Base-by-base conservation (phyloP, 2,329 filamentous ascomycete genomes). In the Hypoxylon sp. region DNA sequence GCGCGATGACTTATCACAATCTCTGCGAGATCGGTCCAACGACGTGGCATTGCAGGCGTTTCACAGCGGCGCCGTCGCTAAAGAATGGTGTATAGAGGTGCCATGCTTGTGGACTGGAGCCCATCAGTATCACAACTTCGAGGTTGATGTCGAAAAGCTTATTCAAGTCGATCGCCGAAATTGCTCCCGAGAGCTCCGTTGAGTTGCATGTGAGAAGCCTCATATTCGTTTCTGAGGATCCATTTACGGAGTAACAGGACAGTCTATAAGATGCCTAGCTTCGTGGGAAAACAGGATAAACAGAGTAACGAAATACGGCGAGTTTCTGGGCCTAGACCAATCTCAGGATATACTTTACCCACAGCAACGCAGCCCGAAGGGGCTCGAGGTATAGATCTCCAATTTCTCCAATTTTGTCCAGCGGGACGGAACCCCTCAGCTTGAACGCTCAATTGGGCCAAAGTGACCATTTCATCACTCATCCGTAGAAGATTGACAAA, bases 331-430 rank as follows among this genome's bases (percentile, higher is more conserved):
- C 58, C 68, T 71, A 71, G 68, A 66, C 60, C 63, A 53, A 52
- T 63, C 67, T 51, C 10, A 67, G 63, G 34, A 63, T 53, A 56
- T 62, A 36, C 43, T 65, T 60, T 63, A 56, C 34, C 62, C 53
- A 58, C 32, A 51, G 19, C 46, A 36, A 34, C 11, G 9, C n/a
- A 23, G 14, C 7, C 43, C 49, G 34, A 43, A 36, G 21, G 32
- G 51, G 45, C 17, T 64, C 28, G 2, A 68, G 38, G 53, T 50
- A 45, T 62, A 45, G 19, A 60, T 69, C 70, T 66, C 70, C 68
- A 72, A 70, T 70, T 72, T 72, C 68, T 65, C 70, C 70, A 72
- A 72, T 67, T 68, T 32, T 66, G 52, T 56, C 65, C 65, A 66
- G 62, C 62, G 64, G 65, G 64, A 64, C 63, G 62, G 61, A 60